Conservation (phyloP, 306 rosid species). For the Begonia fuchsioides region DNA sequence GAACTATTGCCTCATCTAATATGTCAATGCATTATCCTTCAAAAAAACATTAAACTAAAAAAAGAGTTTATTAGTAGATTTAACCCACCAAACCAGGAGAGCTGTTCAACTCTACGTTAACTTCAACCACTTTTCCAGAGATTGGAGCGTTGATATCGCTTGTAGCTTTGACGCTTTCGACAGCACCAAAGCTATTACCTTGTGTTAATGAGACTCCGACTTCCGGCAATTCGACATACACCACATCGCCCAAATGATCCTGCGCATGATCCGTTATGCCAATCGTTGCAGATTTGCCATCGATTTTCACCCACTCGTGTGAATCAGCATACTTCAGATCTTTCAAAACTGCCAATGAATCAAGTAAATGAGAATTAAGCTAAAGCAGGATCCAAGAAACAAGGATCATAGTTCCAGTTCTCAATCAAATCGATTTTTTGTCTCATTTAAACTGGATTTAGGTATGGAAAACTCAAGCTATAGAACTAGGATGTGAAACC, state of each 20-base stretch:
- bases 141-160: constrained; percentile 84
- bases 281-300: constrained; percentile 56
- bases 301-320: constrained; percentile 88
- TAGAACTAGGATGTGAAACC: too few species aligned
- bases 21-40: too few species aligned
- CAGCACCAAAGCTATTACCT: constrained; percentile 75
- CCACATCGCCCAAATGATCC: constrained; percentile 95
- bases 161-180: constrained; percentile 94
- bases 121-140: constrained; percentile 64
- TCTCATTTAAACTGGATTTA: too few species aligned
- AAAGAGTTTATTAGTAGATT: too few species aligned
- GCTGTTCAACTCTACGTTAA: constrained; percentile 50
- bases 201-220: constrained; percentile 46
- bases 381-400: too few species aligned
- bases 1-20: too few species aligned
- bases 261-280: constrained; percentile 95
- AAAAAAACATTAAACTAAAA: too few species aligned
- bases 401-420: too few species aligned
- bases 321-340: constrained; percentile 65
- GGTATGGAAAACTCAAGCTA: too few species aligned
- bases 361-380: too few species aligned
- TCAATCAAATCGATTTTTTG: too few species aligned
- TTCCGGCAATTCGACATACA: constrained; percentile 82
- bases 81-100: constrained; percentile 84
- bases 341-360: constrained; percentile 38